phyloP scores from a whole-genome alignment of 768 basidiomycete genomes.

The Paxillus rubicundulus region DNA sequence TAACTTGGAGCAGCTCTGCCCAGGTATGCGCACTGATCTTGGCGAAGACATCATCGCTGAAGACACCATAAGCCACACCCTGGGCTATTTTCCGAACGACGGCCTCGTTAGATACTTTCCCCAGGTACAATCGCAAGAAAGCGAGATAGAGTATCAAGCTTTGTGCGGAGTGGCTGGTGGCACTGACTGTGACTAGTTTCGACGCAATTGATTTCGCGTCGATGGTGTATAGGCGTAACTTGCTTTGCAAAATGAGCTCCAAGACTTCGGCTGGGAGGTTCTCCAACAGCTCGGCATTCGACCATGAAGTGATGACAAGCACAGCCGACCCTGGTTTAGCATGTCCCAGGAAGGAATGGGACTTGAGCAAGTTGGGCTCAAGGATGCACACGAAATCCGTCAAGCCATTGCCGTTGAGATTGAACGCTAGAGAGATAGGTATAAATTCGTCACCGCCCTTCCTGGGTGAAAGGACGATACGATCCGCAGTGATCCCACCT shows the following conservation, averaged over 20 bases:
- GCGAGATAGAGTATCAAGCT: conserved; percentile 68
- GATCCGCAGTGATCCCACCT: conserved; percentile 67
- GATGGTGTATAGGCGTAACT: conserved; percentile 57
- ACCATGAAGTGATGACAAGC: conserved; percentile 75
- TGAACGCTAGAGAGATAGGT: conserved; percentile 56
- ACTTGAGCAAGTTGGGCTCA: conserved; percentile 74
- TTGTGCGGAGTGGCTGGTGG: conserved; percentile 44
- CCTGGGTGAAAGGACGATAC: conserved; percentile 62
- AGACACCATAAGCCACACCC: conserved; percentile 41
- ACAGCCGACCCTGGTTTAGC: conserved; percentile 68
- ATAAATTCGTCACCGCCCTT: conserved; percentile 35
- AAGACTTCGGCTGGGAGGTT: conserved; percentile 56
- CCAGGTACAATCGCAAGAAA: conserved; percentile 83
- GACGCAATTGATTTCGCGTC: conserved; percentile 55
- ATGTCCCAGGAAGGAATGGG: conserved; percentile 67
- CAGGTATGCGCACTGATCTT: conserved; percentile 61
- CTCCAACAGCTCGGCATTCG: conserved; percentile 64
- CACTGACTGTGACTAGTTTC: conserved; percentile 22
- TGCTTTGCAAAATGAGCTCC: conserved; percentile 44
- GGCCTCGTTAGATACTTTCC: conserved; percentile 56
- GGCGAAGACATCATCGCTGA: conserved; percentile 43
- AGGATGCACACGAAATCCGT: conserved; percentile 74
- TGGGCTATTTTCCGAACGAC: conserved; percentile 52
- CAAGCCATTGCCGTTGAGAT: conserved; percentile 51
- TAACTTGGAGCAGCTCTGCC: conserved; percentile 61